Evolutionary conservation across 768 basidiomycete species (phyloP).

Genomic region (Leucosporidium scottii): DNA sequence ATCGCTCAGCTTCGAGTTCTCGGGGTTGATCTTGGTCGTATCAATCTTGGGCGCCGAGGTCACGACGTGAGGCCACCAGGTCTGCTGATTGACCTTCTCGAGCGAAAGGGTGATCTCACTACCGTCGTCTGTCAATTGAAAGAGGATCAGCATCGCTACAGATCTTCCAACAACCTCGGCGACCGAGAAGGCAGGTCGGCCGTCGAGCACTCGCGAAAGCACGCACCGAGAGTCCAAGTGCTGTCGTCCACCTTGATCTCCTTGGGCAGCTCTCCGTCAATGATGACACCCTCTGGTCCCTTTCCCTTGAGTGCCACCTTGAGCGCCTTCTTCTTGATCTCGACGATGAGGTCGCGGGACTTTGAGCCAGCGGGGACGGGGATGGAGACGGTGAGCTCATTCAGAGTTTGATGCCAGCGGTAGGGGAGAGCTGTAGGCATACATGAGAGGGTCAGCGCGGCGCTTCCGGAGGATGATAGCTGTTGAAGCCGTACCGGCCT

Average conservation of each 20-base stretch:
- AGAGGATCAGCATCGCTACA: too few relatives aligned
- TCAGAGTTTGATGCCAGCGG: constrained; percentile 80
- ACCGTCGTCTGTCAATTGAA: constrained; percentile 59
- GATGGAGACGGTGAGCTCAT: constrained; percentile 72
- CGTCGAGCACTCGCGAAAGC: neutral
- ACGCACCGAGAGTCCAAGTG: constrained; percentile 85
- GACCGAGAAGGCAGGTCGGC: too few relatives aligned
- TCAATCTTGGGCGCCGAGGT: constrained; percentile 95
- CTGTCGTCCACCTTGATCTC: constrained; percentile 95
- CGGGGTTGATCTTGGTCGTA: constrained; percentile 88
- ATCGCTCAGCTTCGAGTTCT: constrained; percentile 91
- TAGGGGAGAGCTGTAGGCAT: constrained; percentile 58
- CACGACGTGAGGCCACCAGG: constrained; percentile 97
- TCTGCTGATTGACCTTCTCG: constrained; percentile 76
- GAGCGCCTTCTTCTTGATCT: constrained; percentile 73
- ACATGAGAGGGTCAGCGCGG: constrained; percentile 9
- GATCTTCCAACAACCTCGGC: neutral
- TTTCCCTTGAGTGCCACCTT: constrained; percentile 76
- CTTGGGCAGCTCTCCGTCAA: constrained; percentile 84
- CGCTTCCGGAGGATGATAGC: neutral
- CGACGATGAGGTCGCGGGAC: constrained; percentile 63
- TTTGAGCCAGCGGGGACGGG: constrained; percentile 83
- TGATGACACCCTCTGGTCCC: constrained; percentile 54
- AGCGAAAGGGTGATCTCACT: constrained; percentile 65
- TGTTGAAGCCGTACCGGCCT: constrained; percentile 59